Evolutionary conservation across 2,329 filamentous ascomycete species (phyloP).

Genomic region (Fusarium citri): DNA sequence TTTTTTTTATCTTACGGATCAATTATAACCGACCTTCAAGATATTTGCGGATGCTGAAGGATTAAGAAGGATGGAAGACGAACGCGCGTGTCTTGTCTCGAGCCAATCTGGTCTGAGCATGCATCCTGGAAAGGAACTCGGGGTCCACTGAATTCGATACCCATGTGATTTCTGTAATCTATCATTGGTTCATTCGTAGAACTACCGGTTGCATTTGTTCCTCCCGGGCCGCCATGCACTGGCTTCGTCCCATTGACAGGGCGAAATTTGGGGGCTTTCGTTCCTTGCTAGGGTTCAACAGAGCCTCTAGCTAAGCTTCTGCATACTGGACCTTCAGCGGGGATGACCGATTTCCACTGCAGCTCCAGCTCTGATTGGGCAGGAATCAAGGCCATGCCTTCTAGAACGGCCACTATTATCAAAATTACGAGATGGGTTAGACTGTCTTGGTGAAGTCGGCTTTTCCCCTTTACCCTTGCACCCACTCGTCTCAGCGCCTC

Average conservation of each 20-base stretch:
- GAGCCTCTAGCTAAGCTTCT: slow-evolving; percentile 33
- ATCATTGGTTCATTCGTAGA: slow-evolving; percentile 15
- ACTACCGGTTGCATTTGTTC: slow-evolving; percentile 21
- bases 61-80: background rate
- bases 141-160: background rate
- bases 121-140: slow-evolving; percentile 31
- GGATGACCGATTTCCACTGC: background rate
- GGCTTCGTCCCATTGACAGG: slow-evolving; percentile 10
- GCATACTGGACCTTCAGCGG: slow-evolving; percentile 15
- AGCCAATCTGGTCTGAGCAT: slow-evolving; percentile 31
- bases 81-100: slow-evolving; percentile 1
- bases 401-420: slow-evolving; percentile 22
- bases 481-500: slow-evolving; percentile 11
- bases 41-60: background rate
- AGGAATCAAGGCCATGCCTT: slow-evolving; percentile 15
- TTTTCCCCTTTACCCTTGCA: slow-evolving; percentile 35
- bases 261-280: slow-evolving; percentile 20
- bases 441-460: slow-evolving; percentile 11
- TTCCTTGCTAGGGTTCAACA: background rate
- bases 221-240: slow-evolving; percentile 10
- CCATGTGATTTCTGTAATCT: background rate
- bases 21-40: background rate
- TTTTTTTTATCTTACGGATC: background rate
- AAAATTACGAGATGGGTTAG: slow-evolving; percentile 3
- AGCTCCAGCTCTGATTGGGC: background rate